phyloP scores from a whole-genome alignment of 208 protist species.

The Trypanosoma boissoni region DNA sequence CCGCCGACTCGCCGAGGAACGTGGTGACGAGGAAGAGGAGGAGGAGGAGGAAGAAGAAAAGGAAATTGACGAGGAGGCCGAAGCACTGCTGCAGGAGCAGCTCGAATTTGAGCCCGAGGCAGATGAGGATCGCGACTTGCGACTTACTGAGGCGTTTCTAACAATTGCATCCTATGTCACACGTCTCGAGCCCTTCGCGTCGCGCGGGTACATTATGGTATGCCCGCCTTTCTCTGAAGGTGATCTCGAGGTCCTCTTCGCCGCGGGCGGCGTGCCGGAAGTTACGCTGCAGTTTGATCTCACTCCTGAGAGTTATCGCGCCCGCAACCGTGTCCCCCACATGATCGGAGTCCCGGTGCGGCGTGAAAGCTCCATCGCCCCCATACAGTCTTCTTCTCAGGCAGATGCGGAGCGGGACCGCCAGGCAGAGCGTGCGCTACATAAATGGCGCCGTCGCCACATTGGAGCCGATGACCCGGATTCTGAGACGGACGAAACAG shows the following conservation, averaged over 20 bases:
- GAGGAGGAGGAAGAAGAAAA: conserved; percentile 51
- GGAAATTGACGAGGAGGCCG: conserved; percentile 62
- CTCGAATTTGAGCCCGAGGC: conserved; percentile 88
- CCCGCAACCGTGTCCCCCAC: conserved; percentile 26
- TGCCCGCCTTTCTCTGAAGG: conserved; percentile 69
- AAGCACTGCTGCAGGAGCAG: conserved; percentile 59
- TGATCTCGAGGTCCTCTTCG: conserved; percentile 76
- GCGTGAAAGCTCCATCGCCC: no score
- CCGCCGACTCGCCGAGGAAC: conserved; percentile 35
- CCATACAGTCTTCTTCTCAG: no score
- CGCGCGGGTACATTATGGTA: conserved; percentile 84
- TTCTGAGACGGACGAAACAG: conserved; percentile 27
- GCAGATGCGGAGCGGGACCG: no score
- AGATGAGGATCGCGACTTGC: conserved; percentile 68
- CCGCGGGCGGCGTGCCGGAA: conserved; percentile 68
- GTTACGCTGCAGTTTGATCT: conserved; percentile 62
- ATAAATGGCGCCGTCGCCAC: conserved; percentile 86
- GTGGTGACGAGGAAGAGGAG: conserved; percentile 33
- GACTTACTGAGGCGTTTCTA: conserved; percentile 80
- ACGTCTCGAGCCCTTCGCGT: conserved; percentile 85
- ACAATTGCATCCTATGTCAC: conserved; percentile 78
- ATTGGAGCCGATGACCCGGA: conserved; percentile 76
- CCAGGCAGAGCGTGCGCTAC: conserved; percentile 51
- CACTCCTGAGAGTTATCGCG: conserved; percentile 41
- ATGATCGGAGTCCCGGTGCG: no score